phyloP scores from a whole-genome alignment of 306 rosid species.

The Dryas drummondii region DNA sequence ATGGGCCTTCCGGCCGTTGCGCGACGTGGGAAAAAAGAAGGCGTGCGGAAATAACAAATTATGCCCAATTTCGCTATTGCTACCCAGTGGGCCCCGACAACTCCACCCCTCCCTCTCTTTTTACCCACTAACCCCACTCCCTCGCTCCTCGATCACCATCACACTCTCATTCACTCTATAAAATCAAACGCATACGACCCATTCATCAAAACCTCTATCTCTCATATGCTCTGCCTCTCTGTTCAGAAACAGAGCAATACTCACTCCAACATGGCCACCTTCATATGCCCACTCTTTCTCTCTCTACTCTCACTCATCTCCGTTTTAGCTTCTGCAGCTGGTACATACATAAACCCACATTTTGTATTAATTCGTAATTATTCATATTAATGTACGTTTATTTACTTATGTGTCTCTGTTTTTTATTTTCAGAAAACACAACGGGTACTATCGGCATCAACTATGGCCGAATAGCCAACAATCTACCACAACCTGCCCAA shows the following conservation, averaged over 20 bases:
- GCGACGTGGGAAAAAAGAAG: no score
- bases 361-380: no score
- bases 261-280: conserved; percentile 40
- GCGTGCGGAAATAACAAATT: no score
- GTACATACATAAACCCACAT: conserved; percentile 21
- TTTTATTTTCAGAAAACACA: conserved; percentile 33
- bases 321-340: conserved; percentile 32
- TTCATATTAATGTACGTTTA: no score
- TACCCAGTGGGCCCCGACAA: conserved; percentile 11
- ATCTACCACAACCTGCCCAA: conserved; percentile 54
- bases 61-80: background rate
- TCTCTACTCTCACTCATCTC: conserved; percentile 18
- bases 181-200: background rate
- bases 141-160: background rate
- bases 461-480: conserved; percentile 70
- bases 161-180: conserved; percentile 28
- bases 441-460: conserved; percentile 62
- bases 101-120: background rate
- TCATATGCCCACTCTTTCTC: conserved; percentile 4
- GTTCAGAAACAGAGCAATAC: conserved; percentile 24
- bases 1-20: conserved; percentile 4
- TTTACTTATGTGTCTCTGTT: background rate
- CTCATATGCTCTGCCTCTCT: conserved; percentile 24
- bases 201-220: background rate
- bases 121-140: conserved; percentile 22